These are phyloP conservation scores for Pseudozyma sp. DNA, from an alignment of 1,284 basidiomycete species.

Conservation along the genomic window DNA sequence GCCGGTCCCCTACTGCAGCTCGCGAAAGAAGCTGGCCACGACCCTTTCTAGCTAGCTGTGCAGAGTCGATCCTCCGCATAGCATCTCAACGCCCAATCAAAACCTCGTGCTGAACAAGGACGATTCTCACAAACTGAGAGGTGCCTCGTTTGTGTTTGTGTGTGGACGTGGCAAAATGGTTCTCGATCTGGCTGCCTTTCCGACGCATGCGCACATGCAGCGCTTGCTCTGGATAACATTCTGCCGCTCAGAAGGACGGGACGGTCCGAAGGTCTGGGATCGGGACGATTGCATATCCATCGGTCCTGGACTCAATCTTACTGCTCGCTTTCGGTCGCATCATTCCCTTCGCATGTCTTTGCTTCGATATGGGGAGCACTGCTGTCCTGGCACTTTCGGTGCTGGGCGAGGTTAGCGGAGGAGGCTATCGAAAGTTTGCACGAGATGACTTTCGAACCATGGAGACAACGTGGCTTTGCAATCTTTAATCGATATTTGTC, in stretches of 20 bases:
- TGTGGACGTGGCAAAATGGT: too few species aligned
- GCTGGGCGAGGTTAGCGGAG: too few species aligned
- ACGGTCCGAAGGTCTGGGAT: background rate
- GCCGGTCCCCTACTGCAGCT: background rate
- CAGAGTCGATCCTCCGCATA: conserved; percentile 4
- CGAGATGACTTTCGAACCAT: background rate
- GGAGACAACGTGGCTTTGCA: background rate
- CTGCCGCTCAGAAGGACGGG: background rate
- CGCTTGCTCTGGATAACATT: background rate
- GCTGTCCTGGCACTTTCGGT: too few species aligned
- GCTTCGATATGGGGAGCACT: too few species aligned
- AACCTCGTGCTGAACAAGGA: background rate
- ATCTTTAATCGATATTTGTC: too few species aligned
- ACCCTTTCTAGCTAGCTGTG: background rate
- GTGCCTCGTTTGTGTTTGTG: too few species aligned
- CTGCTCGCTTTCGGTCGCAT: too few species aligned
- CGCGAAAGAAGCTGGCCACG: background rate
- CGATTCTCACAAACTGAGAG: too few species aligned
- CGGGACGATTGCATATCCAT: background rate
- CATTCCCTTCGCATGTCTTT: too few species aligned
- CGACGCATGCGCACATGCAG: background rate
- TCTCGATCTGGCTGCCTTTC: too few species aligned
- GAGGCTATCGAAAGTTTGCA: too few species aligned
- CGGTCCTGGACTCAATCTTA: background rate
- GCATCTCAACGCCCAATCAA: background rate